Base-by-base conservation (phyloP, 441 rosid genomes). In the Omphalea diandra region DNA sequence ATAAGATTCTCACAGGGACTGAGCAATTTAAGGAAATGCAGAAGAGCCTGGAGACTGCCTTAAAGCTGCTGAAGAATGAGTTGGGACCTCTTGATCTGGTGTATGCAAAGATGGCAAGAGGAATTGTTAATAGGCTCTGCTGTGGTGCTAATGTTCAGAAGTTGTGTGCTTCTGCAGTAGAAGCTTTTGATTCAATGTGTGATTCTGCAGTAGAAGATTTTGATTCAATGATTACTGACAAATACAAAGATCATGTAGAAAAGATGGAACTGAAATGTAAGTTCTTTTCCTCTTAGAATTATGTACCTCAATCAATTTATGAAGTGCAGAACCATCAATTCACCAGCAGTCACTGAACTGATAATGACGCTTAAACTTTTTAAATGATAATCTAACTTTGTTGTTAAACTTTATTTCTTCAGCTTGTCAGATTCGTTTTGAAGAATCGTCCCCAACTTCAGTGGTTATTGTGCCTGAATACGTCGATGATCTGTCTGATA, bases 91-190 rank as follows among this genome's bases (percentile, higher is more conserved):
- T 90, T 68, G 85, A 91, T 50, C 94, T 89, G 63, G 79, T 85
- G 73, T 88, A 90, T 12, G 85, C 80, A 60, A 90, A 87, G 80
- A 92, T 90, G 86, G 92, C 93, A 44, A 80, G 96, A 54, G 98
- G 96, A 63, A 90, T 89, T 7, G 96, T 90, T 41, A 90, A 88
- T 73, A 83, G 97, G 81, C 94, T 95, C 76, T 80, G 91, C 26
- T 83, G 89, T 12, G 98, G 99, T 64, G 79, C 89, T 0, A 87
- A 86, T 69, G 95, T 89, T 74, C 97, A 93, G 83, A 81, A 83
- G 59, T 79, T 90, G 43, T 95, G 99, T 65, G 80, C 86, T 70
- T 17, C 67, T 64, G 96, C 98, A 0, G 54, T 95, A 68, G 87
- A 88, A 63, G 75, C 70, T 61, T 79, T 89, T 73, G 96, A 90